These are phyloP conservation scores for Gillenia trifoliata DNA, from an alignment of 306 rosid species.

Conservation along the genomic window DNA sequence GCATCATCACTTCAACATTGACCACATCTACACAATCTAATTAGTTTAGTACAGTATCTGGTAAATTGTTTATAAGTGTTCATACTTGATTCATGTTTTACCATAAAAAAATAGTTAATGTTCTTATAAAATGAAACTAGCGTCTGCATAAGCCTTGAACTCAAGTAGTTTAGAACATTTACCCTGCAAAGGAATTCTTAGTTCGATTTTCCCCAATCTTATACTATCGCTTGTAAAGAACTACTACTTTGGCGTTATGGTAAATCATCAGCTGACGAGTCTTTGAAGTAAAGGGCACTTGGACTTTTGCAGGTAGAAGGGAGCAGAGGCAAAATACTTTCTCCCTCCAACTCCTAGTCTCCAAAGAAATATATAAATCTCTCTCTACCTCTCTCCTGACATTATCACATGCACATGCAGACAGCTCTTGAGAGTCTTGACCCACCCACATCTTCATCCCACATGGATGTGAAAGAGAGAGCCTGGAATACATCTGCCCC, in stretches of 20 bases:
- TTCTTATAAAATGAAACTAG: too few relatives aligned
- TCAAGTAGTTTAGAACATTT: too few relatives aligned
- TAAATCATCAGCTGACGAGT: slow-evolving; percentile 1
- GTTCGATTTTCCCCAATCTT: too few relatives aligned
- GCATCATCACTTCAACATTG: too few relatives aligned
- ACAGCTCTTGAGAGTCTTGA: slow-evolving; percentile 52
- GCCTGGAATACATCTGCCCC: slow-evolving; percentile 34
- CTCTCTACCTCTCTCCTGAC: slow-evolving; percentile 38
- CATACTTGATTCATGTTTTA: too few relatives aligned
- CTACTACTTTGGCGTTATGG: neutral
- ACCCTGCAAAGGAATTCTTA: too few relatives aligned
- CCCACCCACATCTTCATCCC: slow-evolving; percentile 59
- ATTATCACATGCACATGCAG: slow-evolving; percentile 78
- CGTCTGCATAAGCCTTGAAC: too few relatives aligned
- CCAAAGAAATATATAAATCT: neutral
- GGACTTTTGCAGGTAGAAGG: neutral
- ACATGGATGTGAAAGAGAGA: slow-evolving; percentile 42
- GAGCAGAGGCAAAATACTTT: neutral
- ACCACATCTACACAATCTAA: too few relatives aligned
- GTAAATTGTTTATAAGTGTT: too few relatives aligned
- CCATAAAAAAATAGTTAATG: too few relatives aligned
- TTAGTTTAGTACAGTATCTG: too few relatives aligned
- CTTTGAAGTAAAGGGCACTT: neutral
- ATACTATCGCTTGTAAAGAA: too few relatives aligned
- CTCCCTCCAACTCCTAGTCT: neutral